phyloP scores from a whole-genome alignment of 2,329 filamentous ascomycete genomes.

The Metarhizium sp. region DNA sequence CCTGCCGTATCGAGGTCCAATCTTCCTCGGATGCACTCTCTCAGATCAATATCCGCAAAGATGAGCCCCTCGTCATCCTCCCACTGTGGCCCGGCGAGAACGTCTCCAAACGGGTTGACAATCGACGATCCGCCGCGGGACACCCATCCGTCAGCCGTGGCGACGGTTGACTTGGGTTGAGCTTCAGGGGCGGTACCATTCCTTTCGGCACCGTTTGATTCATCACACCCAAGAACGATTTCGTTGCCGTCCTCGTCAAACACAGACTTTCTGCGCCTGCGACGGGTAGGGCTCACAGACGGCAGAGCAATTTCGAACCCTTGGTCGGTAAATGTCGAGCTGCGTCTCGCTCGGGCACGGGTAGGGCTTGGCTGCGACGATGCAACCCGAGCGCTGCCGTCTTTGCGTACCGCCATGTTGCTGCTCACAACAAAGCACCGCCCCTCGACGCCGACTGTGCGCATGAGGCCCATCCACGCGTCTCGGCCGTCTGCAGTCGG shows the following conservation, averaged over 20 bases:
- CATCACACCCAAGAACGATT: constrained; percentile 34
- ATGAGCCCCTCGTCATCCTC: constrained; percentile 63
- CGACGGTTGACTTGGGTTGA: neutral
- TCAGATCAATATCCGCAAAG: constrained; percentile 70
- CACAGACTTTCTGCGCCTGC: constrained; percentile 29
- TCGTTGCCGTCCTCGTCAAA: constrained; percentile 47
- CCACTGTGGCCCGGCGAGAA: constrained; percentile 75
- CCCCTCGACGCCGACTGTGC: constrained; percentile 72
- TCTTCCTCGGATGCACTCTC: constrained; percentile 74
- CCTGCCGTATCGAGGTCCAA: constrained; percentile 79
- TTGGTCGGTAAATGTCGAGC: constrained; percentile 35
- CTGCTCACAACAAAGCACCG: constrained; percentile 77
- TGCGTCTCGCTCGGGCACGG: constrained; percentile 15
- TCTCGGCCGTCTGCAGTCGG: constrained; percentile 81
- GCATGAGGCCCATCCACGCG: constrained; percentile 75
- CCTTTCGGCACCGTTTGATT: constrained; percentile 13
- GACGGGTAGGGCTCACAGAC: constrained; percentile 12
- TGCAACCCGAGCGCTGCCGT: neutral
- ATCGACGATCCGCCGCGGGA: constrained; percentile 77
- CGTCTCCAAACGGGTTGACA: constrained; percentile 68
- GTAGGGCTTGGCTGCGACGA: neutral
- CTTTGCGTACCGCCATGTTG: constrained; percentile 61
- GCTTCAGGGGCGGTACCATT: neutral
- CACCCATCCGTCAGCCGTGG: constrained; percentile 33
- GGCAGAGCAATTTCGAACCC: constrained; percentile 39